Percentiles rank a stretch among this genome's conserved stretches.
Conservation (phyloP, 179 eudicot species). For the Silene noctiflora region DNA sequence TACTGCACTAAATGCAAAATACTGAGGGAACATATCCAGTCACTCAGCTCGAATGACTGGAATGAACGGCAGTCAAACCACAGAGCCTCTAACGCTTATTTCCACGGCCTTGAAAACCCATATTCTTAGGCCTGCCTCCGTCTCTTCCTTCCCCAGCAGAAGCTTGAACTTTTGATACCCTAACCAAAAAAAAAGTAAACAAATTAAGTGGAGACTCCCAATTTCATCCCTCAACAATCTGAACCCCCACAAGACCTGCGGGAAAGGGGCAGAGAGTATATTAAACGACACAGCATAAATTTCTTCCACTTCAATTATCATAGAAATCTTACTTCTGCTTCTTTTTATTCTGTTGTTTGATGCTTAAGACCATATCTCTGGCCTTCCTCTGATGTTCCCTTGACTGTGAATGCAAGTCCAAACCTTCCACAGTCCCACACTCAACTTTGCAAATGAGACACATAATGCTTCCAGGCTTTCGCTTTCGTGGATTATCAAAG, state of each 20-base stretch:
- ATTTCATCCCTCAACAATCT: slow-evolving; percentile 1
- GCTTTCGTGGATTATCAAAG: slow-evolving; percentile 39
- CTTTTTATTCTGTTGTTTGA: slow-evolving; percentile 72
- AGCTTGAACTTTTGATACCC: slow-evolving; percentile 53
- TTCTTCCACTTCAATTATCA: slow-evolving; percentile 20
- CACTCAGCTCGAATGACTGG: slow-evolving; percentile 26
- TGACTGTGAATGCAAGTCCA: slow-evolving; percentile 90
- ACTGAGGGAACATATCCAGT: slow-evolving; percentile 34
- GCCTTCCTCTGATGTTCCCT: slow-evolving; percentile 86
- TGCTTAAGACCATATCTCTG: slow-evolving; percentile 74
- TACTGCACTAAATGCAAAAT: slow-evolving; percentile 40
- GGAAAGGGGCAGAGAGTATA: neutral
- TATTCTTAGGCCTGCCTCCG: slow-evolving; percentile 52
- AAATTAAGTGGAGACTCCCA: slow-evolving; percentile 8
- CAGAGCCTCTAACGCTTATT: slow-evolving; percentile 41
- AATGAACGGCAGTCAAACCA: slow-evolving; percentile 24
- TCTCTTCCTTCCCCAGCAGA: slow-evolving; percentile 55
- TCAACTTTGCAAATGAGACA: slow-evolving; percentile 91
- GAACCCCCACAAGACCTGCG: neutral
- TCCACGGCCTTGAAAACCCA: slow-evolving; percentile 52
- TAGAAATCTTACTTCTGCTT: slow-evolving; percentile 52
- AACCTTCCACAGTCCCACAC: slow-evolving; percentile 87
- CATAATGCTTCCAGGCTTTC: slow-evolving; percentile 59
- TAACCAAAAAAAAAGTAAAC: slow-evolving; percentile 22
- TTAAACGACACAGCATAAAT: neutral